Evolutionary conservation across 2,329 filamentous ascomycete genomes (phyloP).

Genomic region (Alternaria ventricosa): DNA sequence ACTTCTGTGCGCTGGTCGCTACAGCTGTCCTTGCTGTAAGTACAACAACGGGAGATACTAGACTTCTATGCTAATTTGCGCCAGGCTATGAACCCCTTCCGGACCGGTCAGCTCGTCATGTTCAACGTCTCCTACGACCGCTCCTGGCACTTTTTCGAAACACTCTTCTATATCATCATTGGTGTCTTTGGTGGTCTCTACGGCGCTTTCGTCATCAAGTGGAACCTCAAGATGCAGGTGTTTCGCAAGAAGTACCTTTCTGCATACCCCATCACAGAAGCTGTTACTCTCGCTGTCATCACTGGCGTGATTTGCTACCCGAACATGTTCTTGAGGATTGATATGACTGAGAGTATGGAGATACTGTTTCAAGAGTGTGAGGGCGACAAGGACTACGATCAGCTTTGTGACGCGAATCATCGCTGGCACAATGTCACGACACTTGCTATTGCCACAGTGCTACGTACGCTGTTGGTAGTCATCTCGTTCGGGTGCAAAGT

Average conservation of each 20-base stretch:
- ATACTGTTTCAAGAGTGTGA: conserved; percentile 95
- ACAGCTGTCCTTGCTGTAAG: conserved; percentile 82
- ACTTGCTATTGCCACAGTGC: conserved; percentile 76
- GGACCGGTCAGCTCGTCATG: conserved; percentile 98
- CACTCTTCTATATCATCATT: conserved; percentile 88
- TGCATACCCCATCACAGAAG: conserved; percentile 84
- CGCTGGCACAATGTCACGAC: conserved; percentile 81
- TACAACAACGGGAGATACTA: neutral
- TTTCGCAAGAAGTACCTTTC: conserved; percentile 93
- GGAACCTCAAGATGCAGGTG: conserved; percentile 88
- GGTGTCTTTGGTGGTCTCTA: conserved; percentile 95
- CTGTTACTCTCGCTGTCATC: conserved; percentile 78
- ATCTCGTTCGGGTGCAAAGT: conserved; percentile 98
- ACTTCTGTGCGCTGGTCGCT: conserved; percentile 95
- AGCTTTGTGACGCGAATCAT: conserved; percentile 81
- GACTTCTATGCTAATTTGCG: neutral
- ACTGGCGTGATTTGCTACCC: conserved; percentile 96
- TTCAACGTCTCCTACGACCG: conserved; percentile 97
- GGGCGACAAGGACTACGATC: conserved; percentile 84
- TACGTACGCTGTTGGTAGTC: conserved; percentile 85
- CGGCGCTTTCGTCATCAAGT: conserved; percentile 96
- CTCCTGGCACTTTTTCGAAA: conserved; percentile 97
- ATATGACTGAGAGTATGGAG: conserved; percentile 99
- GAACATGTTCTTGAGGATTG: conserved; percentile 92
- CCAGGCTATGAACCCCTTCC: conserved; percentile 92